Evolutionary conservation across 2,329 filamentous ascomycete genomes (phyloP), one percentile per base, ranked within the genome.

Genomic region (Fusarium praegraminearum): DNA sequence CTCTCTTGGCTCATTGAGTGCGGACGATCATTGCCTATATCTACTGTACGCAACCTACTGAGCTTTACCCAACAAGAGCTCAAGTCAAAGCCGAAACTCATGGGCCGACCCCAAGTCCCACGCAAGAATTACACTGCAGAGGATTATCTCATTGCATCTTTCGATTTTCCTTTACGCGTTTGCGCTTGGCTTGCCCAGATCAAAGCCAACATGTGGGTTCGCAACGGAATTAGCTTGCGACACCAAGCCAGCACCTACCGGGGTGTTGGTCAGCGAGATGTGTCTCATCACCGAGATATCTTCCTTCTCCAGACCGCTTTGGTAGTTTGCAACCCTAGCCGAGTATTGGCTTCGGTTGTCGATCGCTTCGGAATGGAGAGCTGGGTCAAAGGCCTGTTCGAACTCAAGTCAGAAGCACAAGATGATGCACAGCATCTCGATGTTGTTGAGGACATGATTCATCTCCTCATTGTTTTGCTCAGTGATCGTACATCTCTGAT

Each of bases 161-260:
- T 99, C 75, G 96, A 99, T 78, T 97, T 93, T 74, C 95, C 97
- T 1, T 84, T 99, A 6, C 88, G 97, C 54, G 94, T 98, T 1
- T 98, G 94, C 77, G 94, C 93, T 22, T 99, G 96, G 96, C 84
- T 99, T 33, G 93, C 96, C 8, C 97, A 99, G 82, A 98, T 99
- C 89, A 97, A 97, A 79, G 94, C 95, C 20, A 93, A 94, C 53
- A 97, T 98, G 90, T 99, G 97, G 96, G 95, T 99, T 68, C 90
- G 96, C 58, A 99, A 99, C 77, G 96, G 96, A 3, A 93, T 99
- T 76, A 98, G 95, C 74, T 86, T 99, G 53, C 90, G 95, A 40
- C 96, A 99, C 78, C 96, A 99, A 80, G 96, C 97, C 78, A 92
- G 92, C 54, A 96, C 94, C 20, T 99, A 99, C 78, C 90, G 94